Base-by-base conservation (phyloP, 1,284 basidiomycete genomes). In the Puccinia horiana region DNA sequence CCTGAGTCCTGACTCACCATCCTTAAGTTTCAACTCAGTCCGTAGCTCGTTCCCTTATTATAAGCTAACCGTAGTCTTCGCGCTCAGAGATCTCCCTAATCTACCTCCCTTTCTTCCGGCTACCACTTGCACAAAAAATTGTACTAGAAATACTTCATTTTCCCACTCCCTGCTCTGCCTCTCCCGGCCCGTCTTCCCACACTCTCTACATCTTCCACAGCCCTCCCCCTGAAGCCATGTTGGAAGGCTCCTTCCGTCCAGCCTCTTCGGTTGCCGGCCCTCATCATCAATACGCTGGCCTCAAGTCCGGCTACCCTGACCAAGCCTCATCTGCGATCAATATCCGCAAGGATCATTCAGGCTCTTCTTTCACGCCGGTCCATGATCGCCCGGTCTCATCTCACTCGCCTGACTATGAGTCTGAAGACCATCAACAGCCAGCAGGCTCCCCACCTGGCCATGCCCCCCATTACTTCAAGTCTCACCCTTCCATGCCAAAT, bases 181-280 rank as follows among this genome's bases (percentile, higher is more conserved):
- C 26, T 32, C 35, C 47, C 44, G 29, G 16, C 26, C 44, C 44
- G 9, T 11, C 1, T n/a, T 69, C 11, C 32, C n/a, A 20, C 12
- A 40, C 4, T 26, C 26, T 44, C 20, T 52, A 2, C 49, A 44
- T 44, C 18, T 49, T 44, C 12, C 49, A n/a, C 47, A 5, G 16
- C 47, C 3, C 32, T 42, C 52, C 9, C 32, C 23, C 26, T 74
- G 6, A 56, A 14, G 56, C 12, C 80, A 81, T 81, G 80, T 42
- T 81, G 35, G 80, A 81, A 75, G 80, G 80, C 49, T 81, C 80
- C 8, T 81, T 81, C 63, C 70, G 80, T 40, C 80, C 80, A 5
- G n/a, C 72, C 8, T 63, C 58, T 40, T 47, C 47, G 12, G 29
- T 67, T 12, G 26, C 72, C 44, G 54, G 54, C 40, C 69, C 35